Evolutionary conservation across 73 alveolate species (phyloP), one percentile per base, ranked within the genome.

Genomic region (Paramecium pentaurelia): DNA sequence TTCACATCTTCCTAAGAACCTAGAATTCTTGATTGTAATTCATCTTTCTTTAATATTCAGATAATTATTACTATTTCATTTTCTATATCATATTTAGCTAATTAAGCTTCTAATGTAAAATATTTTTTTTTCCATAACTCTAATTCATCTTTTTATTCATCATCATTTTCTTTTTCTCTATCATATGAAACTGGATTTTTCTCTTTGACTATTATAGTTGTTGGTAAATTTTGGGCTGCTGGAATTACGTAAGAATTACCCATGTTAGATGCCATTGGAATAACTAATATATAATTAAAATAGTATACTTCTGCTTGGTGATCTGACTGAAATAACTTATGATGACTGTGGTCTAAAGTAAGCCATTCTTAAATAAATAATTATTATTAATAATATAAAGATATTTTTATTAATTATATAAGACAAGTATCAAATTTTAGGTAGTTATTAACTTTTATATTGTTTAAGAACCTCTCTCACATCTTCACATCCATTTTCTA

Each of bases 381-480:
- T 64, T 32, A 64, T 32, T 64, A 32, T 11, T 64, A 64, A 32
- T 64, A 40, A 40, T 40, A 40, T 40, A 14, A 32, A 64, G 84
- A 64, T 64, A 64, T 54, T 54, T 54, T 54, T 18, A 54, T 54
- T 54, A 54, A 54, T 54, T 54, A 54, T 18, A 54, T 54, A 54
- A 54, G 36, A 54, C 70, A 16, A 54, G 70, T 54, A 54, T 54
- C 70, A 54, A 18, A 54, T 54, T 54, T 54, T 40, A 34, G 84
- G 84, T 18, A 54, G 25, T 54, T 54, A 54, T 18, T 16, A 54
- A 54, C 49, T 64, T 64, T 64, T 64, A n/a, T 64, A 64, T n/a
- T 73, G 14, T 71, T 97, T 96, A 20, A 97, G 87, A 0, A 99
- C 99, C 51, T 89, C 95, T 88, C 99, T 92, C n/a, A 98, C 98